Evolutionary conservation across 1,139 yeast genomes (phyloP), one percentile per base, ranked within the genome.

Genomic region (Groenewaldozyma auringiensis): DNA sequence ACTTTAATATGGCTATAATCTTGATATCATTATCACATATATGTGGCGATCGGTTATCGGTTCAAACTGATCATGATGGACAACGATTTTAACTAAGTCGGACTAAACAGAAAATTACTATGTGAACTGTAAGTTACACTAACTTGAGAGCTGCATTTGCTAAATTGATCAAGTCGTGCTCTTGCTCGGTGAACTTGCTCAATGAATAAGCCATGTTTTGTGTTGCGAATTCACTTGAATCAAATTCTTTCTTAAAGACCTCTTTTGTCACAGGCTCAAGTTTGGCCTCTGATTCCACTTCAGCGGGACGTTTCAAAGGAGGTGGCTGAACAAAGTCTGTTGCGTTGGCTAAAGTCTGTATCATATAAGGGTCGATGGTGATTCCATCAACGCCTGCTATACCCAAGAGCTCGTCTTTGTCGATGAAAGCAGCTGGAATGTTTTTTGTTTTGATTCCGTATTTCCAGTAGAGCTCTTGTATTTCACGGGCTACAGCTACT

Each of bases 391-490:
- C 52, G 33, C 68, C 68, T 29, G 58, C 58, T 21, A 62, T 46
- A 11, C 56, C 62, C 22, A 56, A 37, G 40, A 60, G 51, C 33
- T 59, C 58, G 41, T 53, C 51, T 17, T 49, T 35, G 29, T 63
- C 65, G 25, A 62, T 53, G 51, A 56, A 54, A 3, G 66, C 68
- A 27, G 68, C 68, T 42, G 64, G 55, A 43, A 62, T 54, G 38
- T 52, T 53, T 29, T 46, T 46, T 8, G 67, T 63, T 44, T 54
- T 53, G 52, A 63, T 47, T 14, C 49, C 47, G 46, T 64, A 50
- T 8, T 64, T 59, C n/a, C 57, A 52, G 53, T 62, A 64, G 47
- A 62, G 64, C 46, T 63, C 55, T 50, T 64, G 68, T 41, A 64
- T 52, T 31, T 57, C 51, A n/a, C 51, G 52, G 6, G 65, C 52